Conservation (phyloP, 1,284 basidiomycete genomes). For the Boletellus dicymbophilus region DNA sequence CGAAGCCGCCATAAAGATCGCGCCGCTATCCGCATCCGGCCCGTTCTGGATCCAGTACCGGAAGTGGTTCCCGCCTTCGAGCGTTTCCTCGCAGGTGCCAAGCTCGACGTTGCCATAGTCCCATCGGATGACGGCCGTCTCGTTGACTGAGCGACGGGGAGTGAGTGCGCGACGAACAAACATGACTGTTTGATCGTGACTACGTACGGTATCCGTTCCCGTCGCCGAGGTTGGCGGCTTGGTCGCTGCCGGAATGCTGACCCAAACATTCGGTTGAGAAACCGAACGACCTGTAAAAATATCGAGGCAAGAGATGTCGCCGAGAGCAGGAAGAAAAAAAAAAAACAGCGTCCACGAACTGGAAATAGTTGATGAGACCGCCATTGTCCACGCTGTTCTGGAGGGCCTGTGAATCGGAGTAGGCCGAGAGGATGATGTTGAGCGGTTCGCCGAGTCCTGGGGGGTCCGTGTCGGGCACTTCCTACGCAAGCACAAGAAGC, state of each 20-base stretch:
- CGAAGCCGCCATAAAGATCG: conserved; percentile 83
- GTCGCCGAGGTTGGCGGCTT: conserved; percentile 85
- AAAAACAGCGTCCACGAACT: conserved; percentile 41
- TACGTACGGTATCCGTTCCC: conserved; percentile 68
- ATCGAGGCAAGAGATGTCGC: conserved; percentile 2
- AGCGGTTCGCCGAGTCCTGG: conserved; percentile 86
- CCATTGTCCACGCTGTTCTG: conserved; percentile 62
- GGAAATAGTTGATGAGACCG: conserved; percentile 80
- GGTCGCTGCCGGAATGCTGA: conserved; percentile 70
- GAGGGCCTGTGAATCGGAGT: conserved; percentile 76
- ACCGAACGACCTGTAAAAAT: conserved; percentile 51
- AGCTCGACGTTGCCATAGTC: conserved; percentile 76
- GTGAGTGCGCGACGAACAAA: no score
- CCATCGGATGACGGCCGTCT: conserved; percentile 79
- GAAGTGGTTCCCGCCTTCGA: conserved; percentile 89
- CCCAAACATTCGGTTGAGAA: conserved; percentile 86
- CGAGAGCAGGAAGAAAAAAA: background rate
- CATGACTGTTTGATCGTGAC: no score
- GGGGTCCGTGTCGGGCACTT: conserved; percentile 66
- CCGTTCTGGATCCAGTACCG: conserved; percentile 89
- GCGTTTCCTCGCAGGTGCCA: conserved; percentile 83
- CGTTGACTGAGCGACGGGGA: conserved; percentile 53
- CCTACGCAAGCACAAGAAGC: conserved; percentile 33
- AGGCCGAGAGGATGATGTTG: conserved; percentile 84
- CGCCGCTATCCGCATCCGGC: conserved; percentile 61